Conservation (phyloP, 116 monocot species). For the Thalassia testudinum region DNA sequence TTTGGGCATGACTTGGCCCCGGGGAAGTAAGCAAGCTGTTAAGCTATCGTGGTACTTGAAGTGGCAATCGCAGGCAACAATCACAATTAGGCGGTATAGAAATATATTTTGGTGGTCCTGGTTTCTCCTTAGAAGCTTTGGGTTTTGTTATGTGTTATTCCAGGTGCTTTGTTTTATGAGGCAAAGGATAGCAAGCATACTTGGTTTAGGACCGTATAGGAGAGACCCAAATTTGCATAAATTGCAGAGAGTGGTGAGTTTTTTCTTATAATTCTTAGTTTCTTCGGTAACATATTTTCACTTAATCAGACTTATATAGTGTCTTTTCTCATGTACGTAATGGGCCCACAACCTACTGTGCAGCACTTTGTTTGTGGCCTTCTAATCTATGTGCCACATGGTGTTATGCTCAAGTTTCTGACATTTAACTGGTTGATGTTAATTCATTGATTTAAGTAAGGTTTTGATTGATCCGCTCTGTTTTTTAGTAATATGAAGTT, state of each 20-base stretch:
- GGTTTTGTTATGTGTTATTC: slow-evolving; percentile 49
- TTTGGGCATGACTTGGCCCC: slow-evolving; percentile 84
- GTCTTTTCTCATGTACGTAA: too few relatives aligned
- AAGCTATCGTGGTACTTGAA: slow-evolving; percentile 71
- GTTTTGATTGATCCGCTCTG: too few relatives aligned
- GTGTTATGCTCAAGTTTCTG: too few relatives aligned
- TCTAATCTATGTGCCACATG: too few relatives aligned
- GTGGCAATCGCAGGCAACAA: slow-evolving; percentile 78
- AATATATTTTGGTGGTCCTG: slow-evolving; percentile 52
- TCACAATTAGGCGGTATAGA: slow-evolving; percentile 30
- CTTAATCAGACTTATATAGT: not conserved
- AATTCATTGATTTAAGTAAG: too few relatives aligned
- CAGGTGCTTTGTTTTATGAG: slow-evolving; percentile 34
- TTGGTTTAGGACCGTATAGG: slow-evolving; percentile 65
- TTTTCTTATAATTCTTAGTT: slow-evolving; percentile 1
- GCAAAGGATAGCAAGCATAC: slow-evolving; percentile 34
- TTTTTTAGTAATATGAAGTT: too few relatives aligned
- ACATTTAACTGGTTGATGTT: too few relatives aligned
- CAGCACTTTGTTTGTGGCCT: too few relatives aligned
- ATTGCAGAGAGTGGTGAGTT: slow-evolving; percentile 52
- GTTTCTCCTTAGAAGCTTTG: slow-evolving; percentile 47
- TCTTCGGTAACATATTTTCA: not conserved
- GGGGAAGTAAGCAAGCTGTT: slow-evolving; percentile 67
- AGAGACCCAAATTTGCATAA: slow-evolving; percentile 65
- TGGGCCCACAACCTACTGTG: too few relatives aligned